Percentiles rank a stretch among this genome's conserved stretches.
Conservation (phyloP, 148 eudicot genomes). For the Spergularia bocconei region DNA sequence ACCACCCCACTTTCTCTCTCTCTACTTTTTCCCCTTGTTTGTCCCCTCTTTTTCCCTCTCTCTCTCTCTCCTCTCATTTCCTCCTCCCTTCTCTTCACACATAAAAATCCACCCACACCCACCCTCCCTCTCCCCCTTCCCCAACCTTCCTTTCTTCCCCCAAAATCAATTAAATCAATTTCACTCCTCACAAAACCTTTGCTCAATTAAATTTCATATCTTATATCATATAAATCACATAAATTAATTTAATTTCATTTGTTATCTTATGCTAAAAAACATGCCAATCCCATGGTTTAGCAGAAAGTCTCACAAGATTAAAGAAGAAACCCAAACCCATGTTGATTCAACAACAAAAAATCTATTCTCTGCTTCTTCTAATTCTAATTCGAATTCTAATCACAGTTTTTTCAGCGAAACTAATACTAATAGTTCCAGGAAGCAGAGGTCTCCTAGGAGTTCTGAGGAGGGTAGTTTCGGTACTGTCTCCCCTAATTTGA, state of each 20-base stretch:
- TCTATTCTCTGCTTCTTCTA: not conserved
- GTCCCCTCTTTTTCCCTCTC: not conserved
- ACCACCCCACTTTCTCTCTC: constrained; percentile 16
- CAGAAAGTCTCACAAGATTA: constrained; percentile 50
- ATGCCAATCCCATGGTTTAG: constrained; percentile 87
- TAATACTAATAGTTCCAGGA: constrained; percentile 8
- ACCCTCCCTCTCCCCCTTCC: constrained; percentile 28
- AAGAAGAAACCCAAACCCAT: constrained; percentile 32
- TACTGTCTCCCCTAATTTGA: constrained; percentile 20
- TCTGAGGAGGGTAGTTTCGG: constrained; percentile 38
- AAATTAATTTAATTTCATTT: not conserved
- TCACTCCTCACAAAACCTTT: not conserved
- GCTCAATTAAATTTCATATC: constrained; percentile 8
- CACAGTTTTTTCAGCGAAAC: not conserved
- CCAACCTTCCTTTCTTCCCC: constrained; percentile 3
- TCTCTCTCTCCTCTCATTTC: constrained; percentile 18
- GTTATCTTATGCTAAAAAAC: not conserved
- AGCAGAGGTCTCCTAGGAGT: constrained; percentile 37
- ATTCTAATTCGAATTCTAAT: not conserved
- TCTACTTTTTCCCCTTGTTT: not conserved
- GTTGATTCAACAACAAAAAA: not conserved
- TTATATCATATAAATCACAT: not conserved
- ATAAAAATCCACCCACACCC: constrained; percentile 36
- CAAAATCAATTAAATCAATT: not conserved
- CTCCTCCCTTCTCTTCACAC: constrained; percentile 31